Base-by-base conservation (phyloP, 345 rosid species). In the Lenwebbia sp. region DNA sequence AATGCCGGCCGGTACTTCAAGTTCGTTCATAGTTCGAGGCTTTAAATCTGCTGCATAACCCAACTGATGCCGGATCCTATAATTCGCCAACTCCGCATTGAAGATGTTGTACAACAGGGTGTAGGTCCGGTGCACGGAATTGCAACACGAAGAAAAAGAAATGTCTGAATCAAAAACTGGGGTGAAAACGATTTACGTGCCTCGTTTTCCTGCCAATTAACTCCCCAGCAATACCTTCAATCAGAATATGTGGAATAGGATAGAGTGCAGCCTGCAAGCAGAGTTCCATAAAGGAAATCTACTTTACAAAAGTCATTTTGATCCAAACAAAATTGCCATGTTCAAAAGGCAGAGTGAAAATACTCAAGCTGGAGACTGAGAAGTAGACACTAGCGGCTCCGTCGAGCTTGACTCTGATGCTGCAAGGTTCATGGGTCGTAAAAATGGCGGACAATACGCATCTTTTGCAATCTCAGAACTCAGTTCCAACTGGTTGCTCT, bases 361-460 rank as follows among this genome's bases (percentile, higher is more conserved):
- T 37, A 70, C 81, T 70, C 81, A 70, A 70, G 81, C 81, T 70
- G 81, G 81, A 70, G 81, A 37, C 81, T 37, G 26, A 19, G 83
- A 82, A 47, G 91, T 83, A 54, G 92, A 83, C 86, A 88, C 86
- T 49, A 94, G 89, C 5, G 95, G 95, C 55, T 91, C 91, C 26
- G 84, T 88, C 44, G 92, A 87, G 89, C 85, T 93, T 41, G 94
- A 86, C 82, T 89, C 87, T 26, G 90, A 30, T 49, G 86, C 85
- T 51, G 7, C 74, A 54, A 87, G 87, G 58, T 90, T 93, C 83
- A 87, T 85, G 10, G 91, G 87, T 88, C 47, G 92, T 76, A 95
- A 86, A 88, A 89, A 92, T 82, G 95, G 96, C 23, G 90, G 93
- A 47, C 90, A 57, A 85, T 95, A 97, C 7, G 94, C 96, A 10